Evolutionary conservation across 371 early-diverging fungal genomes (phyloP), one percentile per base, ranked within the genome.

Genomic region (Lichtheimia ramosa): DNA sequence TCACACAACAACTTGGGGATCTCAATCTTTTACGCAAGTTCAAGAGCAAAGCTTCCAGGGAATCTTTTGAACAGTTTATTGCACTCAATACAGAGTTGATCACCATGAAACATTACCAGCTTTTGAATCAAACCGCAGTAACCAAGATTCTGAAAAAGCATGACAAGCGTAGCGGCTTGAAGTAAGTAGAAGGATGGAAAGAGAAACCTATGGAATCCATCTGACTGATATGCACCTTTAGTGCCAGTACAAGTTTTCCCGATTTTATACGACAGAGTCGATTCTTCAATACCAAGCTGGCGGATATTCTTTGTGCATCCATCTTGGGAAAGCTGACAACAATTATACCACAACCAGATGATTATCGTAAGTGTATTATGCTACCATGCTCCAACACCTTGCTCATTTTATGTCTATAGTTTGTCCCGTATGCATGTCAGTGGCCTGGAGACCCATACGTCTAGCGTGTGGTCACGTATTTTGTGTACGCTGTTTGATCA

Each of bases 121-220:
- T 82, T 27, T 64, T 93, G 51, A 93, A 93, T 72, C 85, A 86
- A 43, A 88, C 86, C 5, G 91, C 91, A 4, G 84, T 92, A 65
- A 82, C 83, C 51, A 93, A 93, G 70, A 91, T 92, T 12, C 69
- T 92, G 20, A 93, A 93, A 70, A 92, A 92, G 64, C 92, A 92
- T 52, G 93, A 93, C 69, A 93, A 93, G 66, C 85, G 87, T 43
- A 89, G 92, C 23, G 88, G 86, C 5, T 56, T 91, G 27, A 73
- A 62, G 82, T 82, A 73, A 59, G 77, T 53, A 34, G n/a, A n/a
- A n/a, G n/a, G n/a, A n/a, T n/a, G n/a, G n/a, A 27, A 5, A 52
- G 7, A 7, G 5, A 6, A 14, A 23, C 20, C 10, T 34, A 34
- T 34, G 34, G 0, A 34, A 0, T 6, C 6, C 16, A 18, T 49